Evolutionary conservation across 139 green algal genomes (phyloP), one percentile per base, ranked within the genome.

Genomic region (Chlamydomonas sp.): DNA sequence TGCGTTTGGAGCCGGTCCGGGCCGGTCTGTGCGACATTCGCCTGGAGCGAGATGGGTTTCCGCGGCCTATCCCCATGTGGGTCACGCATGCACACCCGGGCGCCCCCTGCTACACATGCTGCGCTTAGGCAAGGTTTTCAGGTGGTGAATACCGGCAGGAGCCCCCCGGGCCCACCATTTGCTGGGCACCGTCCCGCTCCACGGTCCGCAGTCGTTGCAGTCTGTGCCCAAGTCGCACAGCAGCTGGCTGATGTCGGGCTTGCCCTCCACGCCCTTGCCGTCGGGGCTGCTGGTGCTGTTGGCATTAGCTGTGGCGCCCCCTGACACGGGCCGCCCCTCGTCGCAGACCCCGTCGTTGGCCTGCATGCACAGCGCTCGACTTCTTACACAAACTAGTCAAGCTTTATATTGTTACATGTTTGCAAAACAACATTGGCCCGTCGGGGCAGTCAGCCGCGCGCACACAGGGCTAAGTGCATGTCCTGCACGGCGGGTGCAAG

Each of bases 151-250:
- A 7, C 64, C 64, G 8, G 8, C 8, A 7, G 8, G 8, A 9
- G 8, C 64, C 9, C 64, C 64, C 9, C 64, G 8, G 8, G 64
- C 8, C 64, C 61, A 87, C 83, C 83, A 87, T 15, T 31, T 61
- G 5, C 71, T 16, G 3, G 83, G 83, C 31, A 81, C 83, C 18
- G 83, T 78, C 63, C 75, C 84, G 5, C 72, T 17, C 84, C 84
- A 88, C 17, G 84, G 57, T 17, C 84, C 84, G 63, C 84, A 92
- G 80, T 92, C 89, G 57, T 5, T 31, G 80, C 89, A 92, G 60
- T 92, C 89, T 2, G 79, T 92, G 5, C 89, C 89, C 74, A 92
- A 80, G 75, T 92, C 89, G 31, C 89, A 92, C 1, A 86, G 16
- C 63, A 88, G 63, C 57, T 62, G 7, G 18, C 1, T 67, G 1